Base-by-base conservation (phyloP, 108 stramenopile species). In the Seminavis robusta region DNA sequence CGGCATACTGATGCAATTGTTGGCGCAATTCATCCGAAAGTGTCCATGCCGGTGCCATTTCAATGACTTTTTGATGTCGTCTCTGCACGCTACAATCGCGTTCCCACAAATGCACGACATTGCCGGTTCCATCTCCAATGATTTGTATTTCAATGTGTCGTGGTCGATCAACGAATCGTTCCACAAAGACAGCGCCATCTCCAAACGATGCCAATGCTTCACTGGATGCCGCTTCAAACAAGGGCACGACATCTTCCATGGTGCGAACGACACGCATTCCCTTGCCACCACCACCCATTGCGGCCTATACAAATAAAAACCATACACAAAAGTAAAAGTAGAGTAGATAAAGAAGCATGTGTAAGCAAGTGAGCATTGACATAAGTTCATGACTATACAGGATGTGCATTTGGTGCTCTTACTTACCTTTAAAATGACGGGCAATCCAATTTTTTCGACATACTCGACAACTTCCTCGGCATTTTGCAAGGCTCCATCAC, bases 381-480 rank as follows among this genome's bases (percentile, higher is more conserved):
- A 96, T 19, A 96, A 96, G 15, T 96, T 96, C 88, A 92, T 90
- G 51, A 75, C 58, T 31, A n/a, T n/a, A n/a, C n/a, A n/a, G n/a
- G n/a, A n/a, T n/a, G n/a, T n/a, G n/a, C n/a, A n/a, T n/a, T n/a
- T n/a, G n/a, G n/a, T n/a, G 73, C 86, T 7, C n/a, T n/a, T n/a
- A n/a, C n/a, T n/a, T n/a, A 96, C 97, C 85, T 98, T 98, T 59
- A 97, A 89, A 73, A 98, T 97, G 28, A 97, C 92, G 11, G 97
- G 96, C 57, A 94, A 94, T 0, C 59, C 76, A 43, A 79, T 81
- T 0, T 73, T 70, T 56, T 97, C 94, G 11, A 56, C 73, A 0
- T 86, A 80, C 26, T 87, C 79, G 23, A 73, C 86, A 32, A 79
- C 95, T 41, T 95, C 84, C 27, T 77, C 64, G 1, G 77, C 63